Conservation (phyloP, 2,329 filamentous ascomycete genomes). For the Stemphylium lycopersici region DNA sequence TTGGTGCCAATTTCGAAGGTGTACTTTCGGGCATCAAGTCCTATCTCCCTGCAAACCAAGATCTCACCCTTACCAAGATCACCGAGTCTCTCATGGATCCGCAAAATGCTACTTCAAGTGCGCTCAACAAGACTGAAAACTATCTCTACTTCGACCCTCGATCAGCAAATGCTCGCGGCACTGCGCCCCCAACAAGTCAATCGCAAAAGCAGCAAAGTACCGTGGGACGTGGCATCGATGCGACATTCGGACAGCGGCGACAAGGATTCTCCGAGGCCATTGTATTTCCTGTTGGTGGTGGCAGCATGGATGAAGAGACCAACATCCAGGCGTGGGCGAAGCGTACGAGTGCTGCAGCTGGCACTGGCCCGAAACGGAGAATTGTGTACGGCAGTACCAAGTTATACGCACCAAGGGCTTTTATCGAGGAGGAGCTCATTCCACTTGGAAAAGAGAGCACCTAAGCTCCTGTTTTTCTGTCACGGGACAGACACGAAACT, state of each 20-base stretch:
- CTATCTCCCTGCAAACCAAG: slow-evolving; percentile 93
- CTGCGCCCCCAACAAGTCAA: slow-evolving; percentile 80
- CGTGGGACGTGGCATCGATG: slow-evolving; percentile 67
- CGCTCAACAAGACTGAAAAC: slow-evolving; percentile 93
- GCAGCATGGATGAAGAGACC: slow-evolving; percentile 98
- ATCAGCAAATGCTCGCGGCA: slow-evolving; percentile 89
- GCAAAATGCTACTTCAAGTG: slow-evolving; percentile 82
- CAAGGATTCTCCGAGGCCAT: slow-evolving; percentile 90
- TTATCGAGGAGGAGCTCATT: slow-evolving; percentile 63
- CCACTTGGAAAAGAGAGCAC: slow-evolving; percentile 61
- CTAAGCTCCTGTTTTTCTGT: slow-evolving; percentile 13
- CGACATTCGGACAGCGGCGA: slow-evolving; percentile 87
- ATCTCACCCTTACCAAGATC: slow-evolving; percentile 96
- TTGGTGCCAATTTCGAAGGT: slow-evolving; percentile 86
- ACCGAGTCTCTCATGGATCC: slow-evolving; percentile 99
- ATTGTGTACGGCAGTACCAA: slow-evolving; percentile 96
- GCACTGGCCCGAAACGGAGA: slow-evolving; percentile 69
- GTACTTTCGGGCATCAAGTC: slow-evolving; percentile 97
- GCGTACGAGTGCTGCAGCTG: slow-evolving; percentile 66
- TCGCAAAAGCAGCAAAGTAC: slow-evolving; percentile 48
- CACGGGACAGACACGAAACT: not conserved
- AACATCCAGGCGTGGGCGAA: slow-evolving; percentile 96
- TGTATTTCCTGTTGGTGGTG: slow-evolving; percentile 90
- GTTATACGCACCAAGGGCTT: slow-evolving; percentile 67
- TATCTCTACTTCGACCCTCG: slow-evolving; percentile 98